These are phyloP conservation scores for Trypanosoma mega DNA, from an alignment of 208 protist genomes.

Conservation along the genomic window DNA sequence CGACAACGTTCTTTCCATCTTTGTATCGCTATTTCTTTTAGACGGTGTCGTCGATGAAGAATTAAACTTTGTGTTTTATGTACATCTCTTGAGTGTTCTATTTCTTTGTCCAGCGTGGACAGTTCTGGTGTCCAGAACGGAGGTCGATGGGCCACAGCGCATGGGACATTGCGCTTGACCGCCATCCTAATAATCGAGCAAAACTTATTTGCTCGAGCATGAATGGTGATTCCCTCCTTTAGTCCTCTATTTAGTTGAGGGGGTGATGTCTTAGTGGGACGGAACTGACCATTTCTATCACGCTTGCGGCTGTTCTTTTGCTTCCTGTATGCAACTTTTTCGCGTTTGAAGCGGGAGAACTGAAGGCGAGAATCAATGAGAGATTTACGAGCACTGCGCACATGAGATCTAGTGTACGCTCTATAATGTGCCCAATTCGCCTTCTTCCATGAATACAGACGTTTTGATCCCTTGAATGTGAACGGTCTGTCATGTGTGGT, in stretches of 20 bases:
- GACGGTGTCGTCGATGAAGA: not conserved
- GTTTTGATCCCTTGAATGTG: not conserved
- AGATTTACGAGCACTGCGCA: not conserved
- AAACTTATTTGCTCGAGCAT: too few species aligned
- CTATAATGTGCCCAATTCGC: conserved; percentile 4
- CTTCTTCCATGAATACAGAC: conserved; percentile 18
- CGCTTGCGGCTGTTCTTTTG: too few species aligned
- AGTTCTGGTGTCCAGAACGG: not conserved
- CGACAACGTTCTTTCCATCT: not conserved
- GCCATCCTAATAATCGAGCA: not conserved
- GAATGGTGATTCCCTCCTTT: too few species aligned
- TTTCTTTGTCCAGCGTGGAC: not conserved
- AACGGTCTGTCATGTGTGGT: not conserved
- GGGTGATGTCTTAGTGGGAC: too few species aligned
- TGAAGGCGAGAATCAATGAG: too few species aligned
- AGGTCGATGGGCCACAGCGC: too few species aligned
- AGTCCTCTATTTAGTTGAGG: too few species aligned
- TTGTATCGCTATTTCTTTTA: not conserved
- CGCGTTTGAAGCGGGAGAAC: too few species aligned
- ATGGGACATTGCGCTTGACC: not conserved
- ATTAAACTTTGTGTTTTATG: not conserved
- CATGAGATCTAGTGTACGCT: not conserved
- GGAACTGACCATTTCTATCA: too few species aligned
- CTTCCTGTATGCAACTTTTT: too few species aligned
- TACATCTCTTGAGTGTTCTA: not conserved